Percentiles rank a stretch among this genome's conserved stretches.
Conservation (phyloP, 1,284 basidiomycete genomes). For the Cutaneotrichosporon sp. region DNA sequence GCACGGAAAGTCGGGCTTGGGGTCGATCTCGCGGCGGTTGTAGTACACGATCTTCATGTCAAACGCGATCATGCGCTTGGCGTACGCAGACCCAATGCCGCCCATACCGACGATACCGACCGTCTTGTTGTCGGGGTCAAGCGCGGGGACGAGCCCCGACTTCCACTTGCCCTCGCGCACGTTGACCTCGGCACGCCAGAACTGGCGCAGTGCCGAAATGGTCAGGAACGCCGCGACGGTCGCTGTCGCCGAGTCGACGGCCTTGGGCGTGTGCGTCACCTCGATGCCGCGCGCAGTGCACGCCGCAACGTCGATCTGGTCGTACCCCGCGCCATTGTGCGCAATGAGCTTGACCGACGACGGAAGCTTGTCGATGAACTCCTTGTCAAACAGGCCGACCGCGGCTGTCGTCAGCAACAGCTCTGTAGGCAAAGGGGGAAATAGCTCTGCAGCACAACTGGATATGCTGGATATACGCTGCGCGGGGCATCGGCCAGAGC, state of each 20-base stretch:
- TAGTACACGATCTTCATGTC: conserved; percentile 80
- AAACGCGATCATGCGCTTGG: conserved; percentile 40
- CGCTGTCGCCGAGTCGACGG: conserved; percentile 86
- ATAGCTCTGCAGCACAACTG: neutral
- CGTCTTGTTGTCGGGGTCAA: conserved; percentile 72
- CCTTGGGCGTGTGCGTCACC: conserved; percentile 85
- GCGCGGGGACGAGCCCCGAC: conserved; percentile 53
- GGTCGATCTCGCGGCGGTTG: conserved; percentile 58
- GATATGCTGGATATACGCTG: conserved; percentile 51
- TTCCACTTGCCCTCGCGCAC: conserved; percentile 59
- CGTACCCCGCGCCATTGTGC: conserved; percentile 90
- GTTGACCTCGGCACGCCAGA: conserved; percentile 64
- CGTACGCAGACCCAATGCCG: conserved; percentile 64
- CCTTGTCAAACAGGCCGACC: conserved; percentile 74
- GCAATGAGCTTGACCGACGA: conserved; percentile 72
- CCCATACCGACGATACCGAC: conserved; percentile 84
- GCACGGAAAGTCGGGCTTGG: conserved; percentile 62
- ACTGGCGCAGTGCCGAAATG: conserved; percentile 76
- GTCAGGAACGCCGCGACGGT: conserved; percentile 81
- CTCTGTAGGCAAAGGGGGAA: neutral
- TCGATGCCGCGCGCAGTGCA: conserved; percentile 69
- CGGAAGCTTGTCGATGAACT: conserved; percentile 65
- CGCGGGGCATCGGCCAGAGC: no score
- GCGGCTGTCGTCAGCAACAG: conserved; percentile 6
- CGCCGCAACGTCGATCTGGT: conserved; percentile 71